Base-by-base conservation (phyloP, 805 yeast genomes). In the Kockiozyma suomiensis region DNA sequence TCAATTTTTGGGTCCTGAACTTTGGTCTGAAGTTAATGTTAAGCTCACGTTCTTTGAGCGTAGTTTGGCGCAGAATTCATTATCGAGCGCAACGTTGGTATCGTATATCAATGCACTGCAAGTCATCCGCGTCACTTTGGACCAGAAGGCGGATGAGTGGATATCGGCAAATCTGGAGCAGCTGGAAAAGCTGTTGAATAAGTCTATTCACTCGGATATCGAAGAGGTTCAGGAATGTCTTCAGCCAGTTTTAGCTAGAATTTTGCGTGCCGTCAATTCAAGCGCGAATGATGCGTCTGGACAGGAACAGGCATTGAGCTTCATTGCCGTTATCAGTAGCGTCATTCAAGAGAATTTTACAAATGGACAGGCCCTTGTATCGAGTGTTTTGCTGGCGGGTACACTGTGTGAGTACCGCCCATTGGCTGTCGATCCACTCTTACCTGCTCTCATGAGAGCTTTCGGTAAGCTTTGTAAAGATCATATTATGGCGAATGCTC, bases 11-110 rank as follows among this genome's bases (percentile, higher is more conserved):
- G 84, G 90, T 8, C 84, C 88, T 2, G 81, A 80, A 0, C 84
- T 82, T 62, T 93, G 98, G 98, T 81, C 90, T 0, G 97, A 90
- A 66, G 96, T 90, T 5, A 82, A 86, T n/a, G 91, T 94, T 19
- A 90, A 90, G 68, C 78, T 94, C 35, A 82, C 86, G 0, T 91
- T 89, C 73, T 94, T 94, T 70, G 99, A 94, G 66, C 85, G 94
- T 64, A 89, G 91, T 68, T 75, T 94, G 55, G 83, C 88, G 19
- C 85, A 89, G 32, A 85, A 89, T 57, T 97, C 93, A 65, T 81
- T 90, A 13, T 81, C 84, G 37, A 85, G 85, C 61, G 68, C 72
- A 2, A 70, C 70, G 23, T 80, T 88, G 42, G 72, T 90, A 25
- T 90, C 91, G 1, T 87, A 88, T 67, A 77, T 92, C 69, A 96